These are phyloP conservation scores for Nyssa sinensis DNA, from an alignment of 148 eudicot genomes.

Conservation along the genomic window DNA sequence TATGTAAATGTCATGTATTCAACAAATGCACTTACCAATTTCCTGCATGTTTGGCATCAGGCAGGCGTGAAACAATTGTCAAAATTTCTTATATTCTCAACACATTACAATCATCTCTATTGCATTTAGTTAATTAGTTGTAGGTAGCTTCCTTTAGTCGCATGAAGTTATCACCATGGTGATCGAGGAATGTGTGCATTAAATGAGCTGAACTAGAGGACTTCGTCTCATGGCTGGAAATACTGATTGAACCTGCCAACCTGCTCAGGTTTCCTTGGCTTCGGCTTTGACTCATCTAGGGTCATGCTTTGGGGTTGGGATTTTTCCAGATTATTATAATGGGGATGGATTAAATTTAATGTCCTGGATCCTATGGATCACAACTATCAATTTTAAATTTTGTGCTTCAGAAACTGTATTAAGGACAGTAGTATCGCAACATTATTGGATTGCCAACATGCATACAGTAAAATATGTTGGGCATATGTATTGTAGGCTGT, in stretches of 20 bases:
- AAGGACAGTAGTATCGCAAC: neutral
- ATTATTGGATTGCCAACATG: neutral
- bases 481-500: neutral
- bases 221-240: neutral
- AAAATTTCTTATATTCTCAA: neutral
- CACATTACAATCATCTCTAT: neutral
- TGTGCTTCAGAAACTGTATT: neutral
- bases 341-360: neutral
- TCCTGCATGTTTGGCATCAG: neutral
- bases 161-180: neutral
- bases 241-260: neutral
- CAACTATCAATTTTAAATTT: neutral
- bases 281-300: neutral
- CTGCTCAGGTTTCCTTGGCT: neutral
- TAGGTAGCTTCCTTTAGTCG: neutral
- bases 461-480: neutral
- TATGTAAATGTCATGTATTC: neutral
- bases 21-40: neutral
- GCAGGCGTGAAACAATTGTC: neutral
- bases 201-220: neutral
- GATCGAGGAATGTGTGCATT: neutral
- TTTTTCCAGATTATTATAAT: neutral
- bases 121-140: neutral
- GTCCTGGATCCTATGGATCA: neutral
- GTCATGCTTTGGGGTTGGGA: neutral